These are phyloP conservation scores for Eustoma russellianum DNA, from an alignment of 257 asterid genomes.

Conservation along the genomic window DNA sequence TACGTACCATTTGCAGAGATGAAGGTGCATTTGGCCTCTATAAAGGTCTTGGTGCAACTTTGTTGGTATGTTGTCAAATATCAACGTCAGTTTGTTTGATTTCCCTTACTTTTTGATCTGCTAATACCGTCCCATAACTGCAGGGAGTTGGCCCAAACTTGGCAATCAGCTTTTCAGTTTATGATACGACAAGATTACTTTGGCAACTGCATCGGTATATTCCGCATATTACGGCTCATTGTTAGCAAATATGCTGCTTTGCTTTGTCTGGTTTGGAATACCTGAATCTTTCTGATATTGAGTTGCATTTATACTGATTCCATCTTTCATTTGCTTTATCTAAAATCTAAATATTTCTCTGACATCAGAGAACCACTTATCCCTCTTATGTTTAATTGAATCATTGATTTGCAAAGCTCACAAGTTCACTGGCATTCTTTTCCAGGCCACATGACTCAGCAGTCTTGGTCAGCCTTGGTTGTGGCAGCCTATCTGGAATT, in stretches of 20 bases:
- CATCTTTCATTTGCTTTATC: too few relatives aligned
- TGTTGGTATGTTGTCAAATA: constrained; percentile 38
- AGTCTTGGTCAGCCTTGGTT: constrained; percentile 59
- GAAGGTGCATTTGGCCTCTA: constrained; percentile 67
- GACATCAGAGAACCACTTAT: too few relatives aligned
- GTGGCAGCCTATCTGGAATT: constrained; percentile 86
- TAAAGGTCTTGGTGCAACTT: constrained; percentile 81
- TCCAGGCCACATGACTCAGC: constrained; percentile 68
- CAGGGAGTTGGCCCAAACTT: constrained; percentile 84
- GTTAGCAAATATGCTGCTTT: too few relatives aligned
- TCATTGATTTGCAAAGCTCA: too few relatives aligned
- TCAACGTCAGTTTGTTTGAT: not conserved
- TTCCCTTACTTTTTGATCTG: constrained; percentile 6
- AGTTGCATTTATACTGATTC: too few relatives aligned
- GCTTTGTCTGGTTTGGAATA: too few relatives aligned
- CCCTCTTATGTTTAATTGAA: too few relatives aligned
- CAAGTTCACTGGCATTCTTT: too few relatives aligned
- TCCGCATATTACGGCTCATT: too few relatives aligned
- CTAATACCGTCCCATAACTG: constrained; percentile 21
- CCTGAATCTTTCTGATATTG: too few relatives aligned
- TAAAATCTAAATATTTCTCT: too few relatives aligned
- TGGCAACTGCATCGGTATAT: constrained; percentile 59
- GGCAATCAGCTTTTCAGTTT: constrained; percentile 80
- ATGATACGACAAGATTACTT: constrained; percentile 57
- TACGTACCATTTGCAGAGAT: constrained; percentile 62